Evolutionary conservation across 352 stramenopile genomes (phyloP), one percentile per base, ranked within the genome.

Genomic region (Globisporangium iwayamae): DNA sequence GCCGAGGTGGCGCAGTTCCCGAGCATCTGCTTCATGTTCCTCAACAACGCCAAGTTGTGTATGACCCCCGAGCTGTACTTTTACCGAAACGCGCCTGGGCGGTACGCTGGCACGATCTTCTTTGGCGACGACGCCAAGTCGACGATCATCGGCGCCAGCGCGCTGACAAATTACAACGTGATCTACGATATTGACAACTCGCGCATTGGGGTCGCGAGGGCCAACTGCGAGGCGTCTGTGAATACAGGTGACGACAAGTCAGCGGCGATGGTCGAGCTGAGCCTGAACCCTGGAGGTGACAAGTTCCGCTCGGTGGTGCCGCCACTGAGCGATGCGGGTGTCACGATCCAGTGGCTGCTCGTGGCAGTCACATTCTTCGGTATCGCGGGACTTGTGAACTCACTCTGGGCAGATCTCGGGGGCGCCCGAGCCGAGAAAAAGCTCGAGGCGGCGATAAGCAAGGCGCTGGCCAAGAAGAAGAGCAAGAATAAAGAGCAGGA

Each of bases 171-270:
- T 48, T 80, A 94, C 72, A 87, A 93, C 50, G 78, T 94, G 50
- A 81, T 94, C 64, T 93, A 93, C 60, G 83, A 93, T 62, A 70
- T 87, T 10, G 82, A 90, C 51, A 91, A 89, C 38, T 63, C 81
- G 32, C 83, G 83, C 22, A 75, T 93, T 4, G 85, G 82, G 5
- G 81, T 94, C 41, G 79, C 75, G 1, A 38, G 67, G 53, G 85
- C 85, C 1, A 70, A 79, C 57, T 93, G 83, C 38, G 75, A 90
- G 36, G 56, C 56, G 2, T 55, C 54, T 1, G 28, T 47, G 34
- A 28, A 57, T 10, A 18, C 13, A 7, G 14, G 14, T 9, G 51
- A n/a, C 22, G 60, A 16, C 56, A 53, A 30, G 55, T 13, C 66
- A 70, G 60, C 32, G 16, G 54, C 66, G 13, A 67, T 71, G 43